Base-by-base conservation (phyloP, 805 yeast species). In the Zygosaccharomyces kombuchaensis region DNA sequence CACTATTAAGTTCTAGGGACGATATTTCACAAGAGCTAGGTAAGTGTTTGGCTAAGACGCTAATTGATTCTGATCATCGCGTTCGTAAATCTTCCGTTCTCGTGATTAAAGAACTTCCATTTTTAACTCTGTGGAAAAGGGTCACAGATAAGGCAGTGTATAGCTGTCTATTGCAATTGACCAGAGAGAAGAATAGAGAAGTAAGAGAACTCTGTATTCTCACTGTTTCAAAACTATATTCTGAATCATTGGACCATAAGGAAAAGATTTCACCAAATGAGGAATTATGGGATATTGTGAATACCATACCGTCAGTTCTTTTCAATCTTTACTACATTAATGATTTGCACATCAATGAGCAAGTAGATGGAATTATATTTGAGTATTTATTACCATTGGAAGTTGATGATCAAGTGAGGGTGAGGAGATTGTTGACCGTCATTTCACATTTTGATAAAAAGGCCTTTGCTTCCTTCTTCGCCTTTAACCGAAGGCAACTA, bases 321-420 rank as follows among this genome's bases (percentile, higher is more conserved):
- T 66, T 89, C 37, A 77, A 80, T 17, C 71, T 87, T 36, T 73
- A 84, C 40, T 89, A 85, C 57, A 82, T 89, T 51, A 87, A 87
- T 59, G 89, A 85, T 54, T 73, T 67, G 42, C 69, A 72, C 8
- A 81, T 87, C 40, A 87, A 82, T 46, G 74, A 81, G 9, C 67
- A 75, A 9, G 84, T 87, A 10, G 96, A 88, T 59, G 50, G 66
- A 3, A 66, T 74, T 0, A 53, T 89, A 2, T 74, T 81, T 53
- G 88, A 83, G 47, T 71, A 74, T 43, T 56, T 88, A 1, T 59
- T 85, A 9, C 86, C 95, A 0, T 66, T 77, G 22, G 78, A 77
- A 14, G 53, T 63, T 2, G 72, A 75, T 48, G 62, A 73, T 4
- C 51, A 58, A 1, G 65, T 56, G 27, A 69, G 95, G 45, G 81